Conservation (phyloP, 768 basidiomycete genomes). For the Auricularia sp. region DNA sequence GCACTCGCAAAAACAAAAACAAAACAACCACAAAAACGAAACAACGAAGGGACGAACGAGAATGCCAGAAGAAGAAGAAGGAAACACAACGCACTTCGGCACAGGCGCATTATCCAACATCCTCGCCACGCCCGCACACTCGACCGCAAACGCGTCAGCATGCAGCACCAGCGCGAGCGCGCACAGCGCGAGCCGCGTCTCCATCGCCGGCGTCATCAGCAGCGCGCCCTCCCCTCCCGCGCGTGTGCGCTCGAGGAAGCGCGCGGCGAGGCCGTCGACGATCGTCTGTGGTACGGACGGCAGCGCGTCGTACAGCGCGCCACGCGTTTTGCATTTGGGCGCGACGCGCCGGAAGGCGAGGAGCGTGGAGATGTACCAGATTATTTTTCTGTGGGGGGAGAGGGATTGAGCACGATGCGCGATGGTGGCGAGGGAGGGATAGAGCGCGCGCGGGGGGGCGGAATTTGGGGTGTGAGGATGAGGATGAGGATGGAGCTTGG, state of each 20-base stretch:
- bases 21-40: too few species aligned
- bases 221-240: constrained; percentile 20
- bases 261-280: constrained; percentile 59
- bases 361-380: constrained; percentile 78
- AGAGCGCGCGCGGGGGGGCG: too few species aligned
- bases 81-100: constrained; percentile 41
- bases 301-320: constrained; percentile 46
- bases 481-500: too few species aligned
- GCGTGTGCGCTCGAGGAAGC: constrained; percentile 71
- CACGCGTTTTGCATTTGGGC: constrained; percentile 33
- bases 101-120: constrained; percentile 57
- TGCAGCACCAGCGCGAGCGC: constrained; percentile 74
- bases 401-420: too few species aligned
- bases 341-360: constrained; percentile 51
- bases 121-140: constrained; percentile 54
- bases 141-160: constrained; percentile 66
- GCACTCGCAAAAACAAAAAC: too few species aligned
- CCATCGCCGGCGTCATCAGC: constrained; percentile 53
- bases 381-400: constrained; percentile 45
- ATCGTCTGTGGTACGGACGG: constrained; percentile 49
- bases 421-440: not conserved
- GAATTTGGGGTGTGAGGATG: too few species aligned
- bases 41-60: too few species aligned
- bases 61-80: too few species aligned
- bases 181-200: constrained; percentile 64